Base-by-base conservation (phyloP, 108 stramenopile species). In the Parietichytrium sp. region DNA sequence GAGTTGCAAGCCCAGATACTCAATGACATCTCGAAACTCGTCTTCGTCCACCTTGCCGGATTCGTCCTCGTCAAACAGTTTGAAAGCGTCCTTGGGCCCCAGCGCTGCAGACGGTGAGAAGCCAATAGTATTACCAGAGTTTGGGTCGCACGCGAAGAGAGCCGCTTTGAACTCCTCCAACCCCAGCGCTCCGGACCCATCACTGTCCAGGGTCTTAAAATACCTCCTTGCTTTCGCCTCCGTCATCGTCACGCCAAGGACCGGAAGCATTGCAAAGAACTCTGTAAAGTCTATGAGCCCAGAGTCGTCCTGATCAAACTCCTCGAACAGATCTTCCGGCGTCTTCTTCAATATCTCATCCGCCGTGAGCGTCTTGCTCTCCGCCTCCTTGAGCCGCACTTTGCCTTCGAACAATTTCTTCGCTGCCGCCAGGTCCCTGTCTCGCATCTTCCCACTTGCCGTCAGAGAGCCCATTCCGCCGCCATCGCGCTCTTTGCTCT, bases 61-160 rank as follows among this genome's bases (percentile, higher is more conserved):
- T 4, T 79, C 52, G 85, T 92, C 91, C 55, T 88, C 86, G 81
- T 92, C 92, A 49, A 92, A 92, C 88, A 90, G 85, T 51, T 86
- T 87, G 52, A 92, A 92, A 26, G 91, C 92, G 20, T 92, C 92
- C 25, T 80, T 31, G 10, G 90, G 90, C 4, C 53, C 84, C 27
- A 91, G 77, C 29, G 83, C 77, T 18, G 80, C 80, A 45, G 47
- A 87, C 4, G 90, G 89, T 4, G 48, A 16, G 82, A 91, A 90
- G 15, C 89, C 89, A 25, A 90, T 83, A 1, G 89, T 85, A 49
- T 90, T 90, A 12, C 88, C 88, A 1, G 20, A 78, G 54, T 86
- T 80, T 3, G 90, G 90, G 31, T 91, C 89, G 10, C 84, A 72
- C 12, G 88, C 85, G 47, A 88, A 91, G 3, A 91, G 49, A 4